Base-by-base conservation (phyloP, 495 filamentous ascomycete species). In the Usnea hakonensis region DNA sequence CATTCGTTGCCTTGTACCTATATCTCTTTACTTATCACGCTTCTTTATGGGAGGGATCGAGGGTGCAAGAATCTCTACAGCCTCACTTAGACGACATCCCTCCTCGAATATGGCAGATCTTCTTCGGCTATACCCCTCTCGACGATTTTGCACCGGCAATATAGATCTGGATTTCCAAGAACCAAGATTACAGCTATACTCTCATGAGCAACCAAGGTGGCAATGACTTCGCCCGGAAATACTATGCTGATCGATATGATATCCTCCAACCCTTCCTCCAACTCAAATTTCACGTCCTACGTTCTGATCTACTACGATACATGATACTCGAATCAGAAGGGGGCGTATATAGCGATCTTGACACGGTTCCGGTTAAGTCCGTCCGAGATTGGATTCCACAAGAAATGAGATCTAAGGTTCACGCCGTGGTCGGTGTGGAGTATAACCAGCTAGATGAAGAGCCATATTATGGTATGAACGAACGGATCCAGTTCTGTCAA, bases 271-370 rank as follows among this genome's bases (percentile, higher is more conserved):
- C 75, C 28, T 79, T 73, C 63, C 61, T 72, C 32, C 58, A 64
- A 8, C 68, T 83, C 28, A 64, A 69, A 33, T 75, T 78, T 36
- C 73, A 75, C 0, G 78, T 79, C 62, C 69, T 79, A 30, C 79
- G 80, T 63, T 79, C 80, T 19, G 83, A 85, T 65, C 75, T 85
- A 14, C 72, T 84, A 28, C 80, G 82, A 13, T 83, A 85, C 65
- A 70, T 85, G 64, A 68, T 85, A 56, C 72, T 86, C 57, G 79
- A 79, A 40, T 77, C 77, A 57, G 78, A 86, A 65, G 83, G 83
- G 32, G 83, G 81, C 0, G 37, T 82, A 10, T 86, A 79, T 68
- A 79, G 79, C 64, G 83, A 86, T 61, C 77, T 85, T 26, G 83
- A 85, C 68, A 78, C 80, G 55, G 76, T 78, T 48, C 79, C 75